A percentile compares a stretch with the other conserved stretches of the same genome.
These are phyloP conservation scores for Rhododendron kiyosumense DNA, from an alignment of 148 eudicot species.

Conservation along the genomic window DNA sequence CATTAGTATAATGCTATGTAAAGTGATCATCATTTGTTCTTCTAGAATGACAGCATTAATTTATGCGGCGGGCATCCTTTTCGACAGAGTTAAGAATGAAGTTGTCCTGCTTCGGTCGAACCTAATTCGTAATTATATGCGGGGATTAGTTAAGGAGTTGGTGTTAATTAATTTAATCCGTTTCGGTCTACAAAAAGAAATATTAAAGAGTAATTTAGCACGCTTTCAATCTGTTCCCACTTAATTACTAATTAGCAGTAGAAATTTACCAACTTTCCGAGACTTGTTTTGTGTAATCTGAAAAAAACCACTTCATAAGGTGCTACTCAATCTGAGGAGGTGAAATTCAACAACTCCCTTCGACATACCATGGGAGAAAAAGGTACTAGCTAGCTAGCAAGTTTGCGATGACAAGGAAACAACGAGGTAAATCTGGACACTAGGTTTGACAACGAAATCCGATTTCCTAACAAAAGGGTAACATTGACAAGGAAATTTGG, in stretches of 20 bases:
- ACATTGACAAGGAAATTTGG: no score
- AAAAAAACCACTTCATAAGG: background rate
- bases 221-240: background rate
- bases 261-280: background rate
- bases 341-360: background rate
- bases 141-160: background rate
- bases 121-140: background rate
- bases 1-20: background rate
- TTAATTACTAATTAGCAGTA: background rate
- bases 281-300: background rate
- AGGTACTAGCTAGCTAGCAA: background rate
- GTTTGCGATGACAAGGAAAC: no score
- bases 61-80: background rate
- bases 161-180: background rate
- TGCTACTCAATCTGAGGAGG: background rate
- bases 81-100: background rate
- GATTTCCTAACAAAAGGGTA: no score
- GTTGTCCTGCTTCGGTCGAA: background rate
- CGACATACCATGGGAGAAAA: background rate
- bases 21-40: background rate
- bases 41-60: background rate
- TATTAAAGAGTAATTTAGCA: background rate
- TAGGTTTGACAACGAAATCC: no score
- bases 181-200: background rate
- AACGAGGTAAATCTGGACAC: no score